phyloP scores from a whole-genome alignment of 2,329 filamentous ascomycete genomes.

The Trichocomaceae sp. region DNA sequence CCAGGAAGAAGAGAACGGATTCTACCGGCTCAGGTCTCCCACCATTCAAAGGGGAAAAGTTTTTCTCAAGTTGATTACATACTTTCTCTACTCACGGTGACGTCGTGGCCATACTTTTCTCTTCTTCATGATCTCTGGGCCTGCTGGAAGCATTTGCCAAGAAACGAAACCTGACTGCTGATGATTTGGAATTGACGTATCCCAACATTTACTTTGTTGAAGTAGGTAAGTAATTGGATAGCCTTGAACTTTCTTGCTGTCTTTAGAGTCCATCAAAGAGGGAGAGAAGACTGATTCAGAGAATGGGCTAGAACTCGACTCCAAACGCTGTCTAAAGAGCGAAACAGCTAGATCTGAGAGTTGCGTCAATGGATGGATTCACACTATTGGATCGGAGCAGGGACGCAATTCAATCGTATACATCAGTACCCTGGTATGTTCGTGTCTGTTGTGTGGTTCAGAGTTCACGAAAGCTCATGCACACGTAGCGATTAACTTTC shows the following conservation, averaged over 20 bases:
- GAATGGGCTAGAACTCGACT: not conserved
- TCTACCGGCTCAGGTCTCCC: not conserved
- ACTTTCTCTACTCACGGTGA: slow-evolving; percentile 3
- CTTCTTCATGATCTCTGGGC: not conserved
- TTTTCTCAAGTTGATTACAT: not conserved
- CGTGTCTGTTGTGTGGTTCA: too few species aligned
- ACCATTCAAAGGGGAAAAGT: not conserved
- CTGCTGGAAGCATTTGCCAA: not conserved
- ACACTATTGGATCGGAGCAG: slow-evolving; percentile 9
- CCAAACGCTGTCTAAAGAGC: not conserved
- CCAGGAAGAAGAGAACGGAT: not conserved
- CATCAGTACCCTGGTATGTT: not conserved
- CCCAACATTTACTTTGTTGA: not conserved
- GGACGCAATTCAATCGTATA: not conserved
- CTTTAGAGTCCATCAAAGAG: not conserved
- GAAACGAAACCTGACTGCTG: not conserved
- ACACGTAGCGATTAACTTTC: slow-evolving; percentile 5
- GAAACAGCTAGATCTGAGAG: not conserved
- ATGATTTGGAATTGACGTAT: not conserved
- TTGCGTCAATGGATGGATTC: too few species aligned
- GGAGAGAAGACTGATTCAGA: not conserved
- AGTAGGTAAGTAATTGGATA: not conserved
- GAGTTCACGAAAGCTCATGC: too few species aligned
- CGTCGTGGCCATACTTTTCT: not conserved
- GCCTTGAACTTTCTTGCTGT: not conserved